These are phyloP conservation scores for Sporothrix sp. DNA, from an alignment of 2,329 filamentous ascomycete genomes.

Conservation along the genomic window DNA sequence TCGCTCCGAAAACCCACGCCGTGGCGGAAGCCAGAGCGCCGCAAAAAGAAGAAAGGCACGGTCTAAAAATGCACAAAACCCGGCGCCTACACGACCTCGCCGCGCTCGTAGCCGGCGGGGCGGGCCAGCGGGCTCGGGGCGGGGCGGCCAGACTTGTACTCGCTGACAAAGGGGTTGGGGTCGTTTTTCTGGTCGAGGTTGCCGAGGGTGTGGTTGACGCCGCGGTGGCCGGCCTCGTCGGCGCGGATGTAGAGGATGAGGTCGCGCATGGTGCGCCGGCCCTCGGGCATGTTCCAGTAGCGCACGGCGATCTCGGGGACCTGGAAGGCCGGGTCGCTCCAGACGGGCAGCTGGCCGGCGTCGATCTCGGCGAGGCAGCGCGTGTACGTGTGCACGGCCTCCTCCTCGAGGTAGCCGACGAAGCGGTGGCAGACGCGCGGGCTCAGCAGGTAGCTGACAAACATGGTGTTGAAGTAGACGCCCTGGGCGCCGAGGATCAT, in stretches of 20 bases:
- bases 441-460: slow-evolving; percentile 76
- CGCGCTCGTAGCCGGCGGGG: slow-evolving; percentile 69
- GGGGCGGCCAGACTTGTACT: slow-evolving; percentile 59
- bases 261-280: slow-evolving; percentile 71
- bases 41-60: neutral
- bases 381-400: slow-evolving; percentile 92
- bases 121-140: slow-evolving; percentile 58
- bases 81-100: slow-evolving; percentile 59
- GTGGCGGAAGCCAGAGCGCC: too few species aligned
- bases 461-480: slow-evolving; percentile 93
- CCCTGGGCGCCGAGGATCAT: slow-evolving; percentile 90
- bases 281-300: slow-evolving; percentile 93
- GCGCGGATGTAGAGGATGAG: slow-evolving; percentile 77
- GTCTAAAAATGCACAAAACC: neutral
- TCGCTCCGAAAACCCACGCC: neutral
- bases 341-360: slow-evolving; percentile 69
- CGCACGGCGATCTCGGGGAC: slow-evolving; percentile 82
- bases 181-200: slow-evolving; percentile 80
- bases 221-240: slow-evolving; percentile 72
- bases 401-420: slow-evolving; percentile 93
- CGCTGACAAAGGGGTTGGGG: slow-evolving; percentile 83
- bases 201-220: slow-evolving; percentile 90
- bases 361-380: slow-evolving; percentile 82
- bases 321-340: slow-evolving; percentile 57
- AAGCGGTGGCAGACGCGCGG: slow-evolving; percentile 89